Conservation (phyloP, 225 moss, liverwort and hornwort species). For the Sphagnum tenellum region DNA sequence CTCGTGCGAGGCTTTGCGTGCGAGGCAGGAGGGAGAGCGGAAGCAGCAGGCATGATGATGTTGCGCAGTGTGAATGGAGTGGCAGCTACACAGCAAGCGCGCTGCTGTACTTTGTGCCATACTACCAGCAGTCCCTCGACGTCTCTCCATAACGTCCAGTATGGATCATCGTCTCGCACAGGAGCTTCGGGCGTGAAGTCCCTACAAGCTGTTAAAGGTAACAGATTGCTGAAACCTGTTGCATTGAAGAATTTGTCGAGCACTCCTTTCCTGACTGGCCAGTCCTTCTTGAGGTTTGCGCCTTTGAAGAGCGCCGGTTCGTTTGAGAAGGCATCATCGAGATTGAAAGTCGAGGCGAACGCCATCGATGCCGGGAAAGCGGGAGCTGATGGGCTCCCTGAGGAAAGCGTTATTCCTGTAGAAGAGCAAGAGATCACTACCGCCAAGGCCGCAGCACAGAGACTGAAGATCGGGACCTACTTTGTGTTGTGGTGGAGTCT, state of each 20-base stretch:
- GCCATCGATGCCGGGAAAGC: slow-evolving; percentile 33
- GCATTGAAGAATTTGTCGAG: not conserved
- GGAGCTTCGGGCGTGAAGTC: not conserved
- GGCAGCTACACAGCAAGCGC: not conserved
- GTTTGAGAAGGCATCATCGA: slow-evolving; percentile 5
- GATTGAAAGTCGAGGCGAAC: not conserved
- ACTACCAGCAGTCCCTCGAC: not conserved
- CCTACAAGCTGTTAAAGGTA: not conserved
- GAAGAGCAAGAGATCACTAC: slow-evolving; percentile 19
- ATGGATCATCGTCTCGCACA: not conserved
- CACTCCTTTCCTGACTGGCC: not conserved
- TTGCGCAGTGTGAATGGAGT: slow-evolving; percentile 1
- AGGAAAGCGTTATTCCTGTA: not conserved
- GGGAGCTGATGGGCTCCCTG: slow-evolving; percentile 13
- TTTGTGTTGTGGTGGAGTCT: slow-evolving; percentile 5
- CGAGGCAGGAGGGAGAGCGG: no score
- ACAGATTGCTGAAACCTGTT: not conserved
- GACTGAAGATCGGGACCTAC: slow-evolving; percentile 6
- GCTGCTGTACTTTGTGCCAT: not conserved
- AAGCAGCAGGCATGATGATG: slow-evolving; percentile 1
- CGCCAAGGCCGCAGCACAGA: slow-evolving; percentile 19
- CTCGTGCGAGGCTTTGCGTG: no score
- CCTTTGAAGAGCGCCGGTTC: slow-evolving; percentile 1
- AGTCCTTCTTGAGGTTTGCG: not conserved
- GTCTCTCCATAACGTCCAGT: not conserved